Evolutionary conservation across 805 yeast genomes (phyloP).

Genomic region (Metschnikowia anglica): DNA sequence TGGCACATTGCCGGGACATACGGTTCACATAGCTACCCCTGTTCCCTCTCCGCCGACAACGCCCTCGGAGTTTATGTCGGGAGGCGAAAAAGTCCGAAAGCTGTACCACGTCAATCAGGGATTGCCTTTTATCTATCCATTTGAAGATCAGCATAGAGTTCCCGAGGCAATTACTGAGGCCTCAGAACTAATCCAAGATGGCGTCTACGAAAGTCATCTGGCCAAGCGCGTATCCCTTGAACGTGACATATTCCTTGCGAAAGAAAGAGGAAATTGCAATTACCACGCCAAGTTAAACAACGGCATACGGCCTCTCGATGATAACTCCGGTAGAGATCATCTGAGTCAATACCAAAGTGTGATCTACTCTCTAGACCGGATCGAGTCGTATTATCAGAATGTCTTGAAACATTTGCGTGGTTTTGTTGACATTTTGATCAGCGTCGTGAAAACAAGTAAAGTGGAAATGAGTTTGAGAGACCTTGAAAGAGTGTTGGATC

Average conservation of each 20-base stretch:
- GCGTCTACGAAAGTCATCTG: constrained; percentile 66
- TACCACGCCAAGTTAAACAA: constrained; percentile 10
- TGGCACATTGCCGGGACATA: constrained; percentile 50
- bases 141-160: constrained; percentile 33
- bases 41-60: constrained; percentile 74
- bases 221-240: constrained; percentile 70
- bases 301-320: constrained; percentile 28
- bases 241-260: constrained; percentile 65
- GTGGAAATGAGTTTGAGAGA: constrained; percentile 35
- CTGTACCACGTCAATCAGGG: constrained; percentile 65
- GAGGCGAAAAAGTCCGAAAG: constrained; percentile 50
- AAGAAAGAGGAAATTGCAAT: constrained; percentile 57
- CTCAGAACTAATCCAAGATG: constrained; percentile 57
- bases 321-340: constrained; percentile 19
- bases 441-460: constrained; percentile 56
- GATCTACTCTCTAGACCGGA: constrained; percentile 47
- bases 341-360: constrained; percentile 28
- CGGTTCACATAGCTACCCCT: constrained; percentile 79
- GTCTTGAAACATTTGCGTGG: constrained; percentile 60
- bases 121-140: constrained; percentile 67
- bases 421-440: constrained; percentile 60
- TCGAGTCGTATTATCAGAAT: constrained; percentile 58
- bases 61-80: constrained; percentile 45
- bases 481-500: constrained; percentile 37
- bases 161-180: constrained; percentile 85